These are phyloP conservation scores for Peniophora sp. DNA, from an alignment of 1,284 basidiomycete species.

Conservation along the genomic window DNA sequence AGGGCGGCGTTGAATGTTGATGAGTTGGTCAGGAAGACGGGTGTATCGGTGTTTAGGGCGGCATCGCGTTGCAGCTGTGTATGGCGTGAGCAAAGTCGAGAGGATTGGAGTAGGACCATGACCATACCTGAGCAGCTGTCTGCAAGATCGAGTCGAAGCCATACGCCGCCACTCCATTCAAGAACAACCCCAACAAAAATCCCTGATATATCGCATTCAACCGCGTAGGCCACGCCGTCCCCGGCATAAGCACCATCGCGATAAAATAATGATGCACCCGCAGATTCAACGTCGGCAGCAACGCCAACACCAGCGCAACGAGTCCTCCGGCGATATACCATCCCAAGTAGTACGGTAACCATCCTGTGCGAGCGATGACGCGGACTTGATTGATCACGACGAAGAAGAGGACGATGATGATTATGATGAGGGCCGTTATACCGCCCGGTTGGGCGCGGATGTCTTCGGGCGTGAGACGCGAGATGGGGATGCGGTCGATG, in stretches of 20 bases:
- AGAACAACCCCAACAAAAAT: slow-evolving; percentile 76
- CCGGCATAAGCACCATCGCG: slow-evolving; percentile 68
- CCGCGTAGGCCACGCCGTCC: slow-evolving; percentile 76
- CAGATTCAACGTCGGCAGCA: slow-evolving; percentile 61
- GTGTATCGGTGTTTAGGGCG: slow-evolving; percentile 58
- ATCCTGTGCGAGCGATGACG: slow-evolving; percentile 80
- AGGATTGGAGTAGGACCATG: slow-evolving; percentile 1
- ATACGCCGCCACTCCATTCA: slow-evolving; percentile 71
- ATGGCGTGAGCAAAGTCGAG: slow-evolving; percentile 1
- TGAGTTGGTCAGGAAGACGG: slow-evolving; percentile 68
- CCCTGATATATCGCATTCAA: slow-evolving; percentile 74
- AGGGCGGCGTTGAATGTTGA: slow-evolving; percentile 52
- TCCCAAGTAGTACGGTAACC: slow-evolving; percentile 64
- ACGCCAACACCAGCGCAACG: slow-evolving; percentile 56
- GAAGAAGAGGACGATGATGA: slow-evolving; percentile 54
- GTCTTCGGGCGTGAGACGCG: slow-evolving; percentile 66
- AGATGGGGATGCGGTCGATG: slow-evolving; percentile 64
- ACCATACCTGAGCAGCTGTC: slow-evolving; percentile 61
- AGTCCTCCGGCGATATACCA: slow-evolving; percentile 69
- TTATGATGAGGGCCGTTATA: slow-evolving; percentile 63
- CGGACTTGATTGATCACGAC: slow-evolving; percentile 70
- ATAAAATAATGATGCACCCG: slow-evolving; percentile 74
- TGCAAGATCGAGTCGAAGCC: slow-evolving; percentile 78
- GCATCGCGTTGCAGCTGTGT: slow-evolving; percentile 67
- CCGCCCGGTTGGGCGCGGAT: slow-evolving; percentile 63